Percentiles rank a stretch among this genome's conserved stretches.
Conservation (phyloP, 2,329 filamentous ascomycete genomes). For the Aspergillus calidoustus region DNA sequence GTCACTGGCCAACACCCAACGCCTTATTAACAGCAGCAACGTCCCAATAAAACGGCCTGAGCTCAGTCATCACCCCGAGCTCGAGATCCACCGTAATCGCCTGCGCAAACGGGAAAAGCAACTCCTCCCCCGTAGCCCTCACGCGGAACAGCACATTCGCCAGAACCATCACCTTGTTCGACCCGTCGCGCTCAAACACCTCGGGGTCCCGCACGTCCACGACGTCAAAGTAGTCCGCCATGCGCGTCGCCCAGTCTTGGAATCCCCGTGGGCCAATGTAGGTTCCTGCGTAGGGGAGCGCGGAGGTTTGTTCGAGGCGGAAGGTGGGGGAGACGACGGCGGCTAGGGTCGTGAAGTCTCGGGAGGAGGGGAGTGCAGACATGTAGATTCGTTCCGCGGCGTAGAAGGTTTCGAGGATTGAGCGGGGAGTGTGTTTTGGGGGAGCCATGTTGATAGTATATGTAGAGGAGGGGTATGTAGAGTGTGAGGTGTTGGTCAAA, state of each 20-base stretch:
- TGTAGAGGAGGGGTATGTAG: not conserved
- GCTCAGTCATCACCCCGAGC: not conserved
- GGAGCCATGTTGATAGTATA: not conserved
- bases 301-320: slow-evolving; percentile 3
- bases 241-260: not conserved
- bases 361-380: not conserved
- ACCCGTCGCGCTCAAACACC: slow-evolving; percentile 3
- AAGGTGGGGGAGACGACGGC: not conserved
- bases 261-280: slow-evolving; percentile 1
- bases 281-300: slow-evolving; percentile 2
- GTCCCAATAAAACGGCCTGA: slow-evolving; percentile 10
- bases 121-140: not conserved
- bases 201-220: slow-evolving; percentile 3
- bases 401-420: slow-evolving; percentile 6
- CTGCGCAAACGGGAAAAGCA: not conserved
- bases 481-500: not conserved
- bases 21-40: slow-evolving; percentile 5
- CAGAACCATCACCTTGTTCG: not conserved
- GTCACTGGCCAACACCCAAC: not conserved
- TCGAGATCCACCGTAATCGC: slow-evolving; percentile 1
- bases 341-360: not conserved
- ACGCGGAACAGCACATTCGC: not conserved
- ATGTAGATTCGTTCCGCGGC: slow-evolving; percentile 7
- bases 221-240: not conserved
- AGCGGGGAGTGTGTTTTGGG: not conserved